Percentiles rank a stretch among this genome's conserved stretches.
phyloP scores from a whole-genome alignment of 768 basidiomycete species.

The Fibroporia radiculosa region DNA sequence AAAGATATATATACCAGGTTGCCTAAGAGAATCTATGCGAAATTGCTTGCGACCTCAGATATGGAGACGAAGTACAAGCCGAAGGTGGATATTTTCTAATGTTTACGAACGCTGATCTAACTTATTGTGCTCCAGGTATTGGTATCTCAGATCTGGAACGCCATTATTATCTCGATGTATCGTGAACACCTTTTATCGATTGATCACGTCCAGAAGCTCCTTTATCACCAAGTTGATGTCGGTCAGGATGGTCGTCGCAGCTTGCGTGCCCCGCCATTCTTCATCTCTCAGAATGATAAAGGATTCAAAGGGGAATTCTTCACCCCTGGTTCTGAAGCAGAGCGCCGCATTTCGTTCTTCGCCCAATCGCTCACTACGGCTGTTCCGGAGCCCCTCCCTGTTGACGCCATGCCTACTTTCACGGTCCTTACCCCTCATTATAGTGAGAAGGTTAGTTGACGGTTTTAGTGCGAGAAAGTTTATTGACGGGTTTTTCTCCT shows the following conservation, averaged over 20 bases:
- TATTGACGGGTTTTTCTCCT: not conserved
- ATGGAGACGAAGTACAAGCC: conserved; percentile 99
- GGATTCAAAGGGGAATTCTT: conserved; percentile 84
- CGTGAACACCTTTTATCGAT: conserved; percentile 98
- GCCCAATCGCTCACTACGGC: conserved; percentile 96
- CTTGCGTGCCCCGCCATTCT: conserved; percentile 93
- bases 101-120: conserved; percentile 1
- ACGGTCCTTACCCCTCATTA: conserved; percentile 98
- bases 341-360: conserved; percentile 97
- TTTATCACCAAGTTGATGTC: conserved; percentile 93
- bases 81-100: conserved; percentile 48
- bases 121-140: conserved; percentile 52
- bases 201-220: conserved; percentile 95
- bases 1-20: conserved; percentile 93
- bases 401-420: conserved; percentile 99
- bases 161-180: conserved; percentile 99
- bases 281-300: conserved; percentile 92
- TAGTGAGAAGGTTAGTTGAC: conserved; percentile 75
- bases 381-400: conserved; percentile 87
- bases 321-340: conserved; percentile 90
- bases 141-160: conserved; percentile 99
- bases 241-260: conserved; percentile 82
- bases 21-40: conserved; percentile 95
- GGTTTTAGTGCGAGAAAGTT: not conserved
- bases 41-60: conserved; percentile 85